These are phyloP conservation scores for Alternaria dauci DNA, from an alignment of 2,329 filamentous ascomycete genomes.

Conservation along the genomic window DNA sequence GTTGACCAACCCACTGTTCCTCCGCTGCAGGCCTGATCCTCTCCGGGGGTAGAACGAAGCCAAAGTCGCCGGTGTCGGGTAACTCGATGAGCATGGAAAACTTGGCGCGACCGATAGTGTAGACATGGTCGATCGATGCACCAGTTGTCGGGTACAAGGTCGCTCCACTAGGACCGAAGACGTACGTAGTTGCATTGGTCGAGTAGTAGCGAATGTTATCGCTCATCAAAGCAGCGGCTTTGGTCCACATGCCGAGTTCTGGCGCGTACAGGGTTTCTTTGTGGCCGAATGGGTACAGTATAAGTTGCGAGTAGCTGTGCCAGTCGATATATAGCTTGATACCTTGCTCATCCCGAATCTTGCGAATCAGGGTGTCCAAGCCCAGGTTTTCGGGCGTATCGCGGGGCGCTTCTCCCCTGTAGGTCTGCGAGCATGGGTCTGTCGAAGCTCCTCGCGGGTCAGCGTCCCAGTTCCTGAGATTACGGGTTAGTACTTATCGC, in stretches of 20 bases:
- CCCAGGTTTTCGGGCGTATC: slow-evolving; percentile 42
- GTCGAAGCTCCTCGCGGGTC: slow-evolving; percentile 39
- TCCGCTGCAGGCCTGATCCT: slow-evolving; percentile 57
- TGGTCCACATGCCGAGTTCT: slow-evolving; percentile 60
- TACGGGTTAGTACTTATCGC: background rate
- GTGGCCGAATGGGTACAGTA: slow-evolving; percentile 67
- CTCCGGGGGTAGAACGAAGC: slow-evolving; percentile 59
- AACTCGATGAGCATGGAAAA: slow-evolving; percentile 59
- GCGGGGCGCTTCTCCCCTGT: slow-evolving; percentile 40
- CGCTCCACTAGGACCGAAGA: slow-evolving; percentile 61
- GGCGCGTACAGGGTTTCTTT: slow-evolving; percentile 59
- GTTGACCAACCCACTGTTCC: slow-evolving; percentile 56
- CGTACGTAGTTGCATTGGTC: slow-evolving; percentile 46
- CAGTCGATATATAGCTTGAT: slow-evolving; percentile 70
- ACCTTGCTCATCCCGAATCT: slow-evolving; percentile 56
- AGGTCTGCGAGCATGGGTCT: slow-evolving; percentile 40
- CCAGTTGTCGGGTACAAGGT: slow-evolving; percentile 66
- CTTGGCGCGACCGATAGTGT: slow-evolving; percentile 52
- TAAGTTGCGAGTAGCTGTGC: slow-evolving; percentile 69
- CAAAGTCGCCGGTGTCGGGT: slow-evolving; percentile 57
- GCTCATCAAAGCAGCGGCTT: slow-evolving; percentile 58
- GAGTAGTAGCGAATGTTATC: slow-evolving; percentile 60
- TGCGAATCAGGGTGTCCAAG: slow-evolving; percentile 57
- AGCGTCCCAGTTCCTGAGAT: slow-evolving; percentile 33
- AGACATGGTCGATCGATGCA: slow-evolving; percentile 53